phyloP scores from a whole-genome alignment of 2,329 filamentous ascomycete genomes.

The Onygenales sp. region DNA sequence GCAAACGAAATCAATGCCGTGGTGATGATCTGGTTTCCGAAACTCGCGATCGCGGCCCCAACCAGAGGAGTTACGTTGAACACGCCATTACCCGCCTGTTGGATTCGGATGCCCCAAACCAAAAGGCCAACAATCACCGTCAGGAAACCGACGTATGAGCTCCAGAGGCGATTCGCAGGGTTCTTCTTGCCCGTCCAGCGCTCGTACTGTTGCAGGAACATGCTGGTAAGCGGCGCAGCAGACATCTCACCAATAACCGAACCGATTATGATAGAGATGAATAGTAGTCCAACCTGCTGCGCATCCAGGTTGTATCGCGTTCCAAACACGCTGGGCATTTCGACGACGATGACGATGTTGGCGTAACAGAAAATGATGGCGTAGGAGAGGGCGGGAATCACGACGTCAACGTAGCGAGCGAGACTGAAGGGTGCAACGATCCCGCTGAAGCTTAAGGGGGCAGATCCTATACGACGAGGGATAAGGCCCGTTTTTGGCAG shows the following conservation, averaged over 20 bases:
- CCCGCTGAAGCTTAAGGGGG: constrained; percentile 38
- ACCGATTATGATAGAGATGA: constrained; percentile 48
- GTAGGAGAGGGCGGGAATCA: constrained; percentile 45
- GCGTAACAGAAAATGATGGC: constrained; percentile 49
- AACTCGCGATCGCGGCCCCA: constrained; percentile 42
- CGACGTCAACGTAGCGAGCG: constrained; percentile 36
- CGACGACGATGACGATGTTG: constrained; percentile 46
- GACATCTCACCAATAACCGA: constrained; percentile 50
- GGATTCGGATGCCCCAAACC: constrained; percentile 44
- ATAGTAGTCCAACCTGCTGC: constrained; percentile 50
- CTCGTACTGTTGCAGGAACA: constrained; percentile 39
- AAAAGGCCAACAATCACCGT: constrained; percentile 44
- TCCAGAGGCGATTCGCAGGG: constrained; percentile 49
- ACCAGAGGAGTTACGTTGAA: constrained; percentile 51
- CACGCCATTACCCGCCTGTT: constrained; percentile 31
- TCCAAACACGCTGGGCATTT: constrained; percentile 50
- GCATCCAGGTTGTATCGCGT: constrained; percentile 48
- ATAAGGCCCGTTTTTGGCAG: background rate
- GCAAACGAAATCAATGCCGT: constrained; percentile 53
- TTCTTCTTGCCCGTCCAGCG: constrained; percentile 17
- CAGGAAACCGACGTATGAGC: constrained; percentile 44
- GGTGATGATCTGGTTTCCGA: constrained; percentile 52
- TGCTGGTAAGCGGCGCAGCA: constrained; percentile 44
- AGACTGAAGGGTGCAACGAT: constrained; percentile 45
- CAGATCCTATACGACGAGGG: constrained; percentile 40